These are phyloP conservation scores for Colletotrichum tropicicola DNA, from an alignment of 2,329 filamentous ascomycete genomes.

Conservation along the genomic window DNA sequence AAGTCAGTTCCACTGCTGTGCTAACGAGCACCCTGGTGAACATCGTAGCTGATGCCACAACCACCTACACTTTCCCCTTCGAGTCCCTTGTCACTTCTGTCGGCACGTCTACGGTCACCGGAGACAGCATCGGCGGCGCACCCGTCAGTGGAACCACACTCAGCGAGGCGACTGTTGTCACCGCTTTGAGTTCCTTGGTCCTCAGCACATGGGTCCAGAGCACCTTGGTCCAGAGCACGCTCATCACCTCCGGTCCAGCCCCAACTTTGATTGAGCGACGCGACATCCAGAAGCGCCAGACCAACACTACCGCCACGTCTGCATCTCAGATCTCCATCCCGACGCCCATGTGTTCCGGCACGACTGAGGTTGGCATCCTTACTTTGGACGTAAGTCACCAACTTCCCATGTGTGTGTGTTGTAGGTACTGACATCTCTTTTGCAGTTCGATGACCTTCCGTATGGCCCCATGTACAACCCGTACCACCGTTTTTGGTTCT, in stretches of 20 bases:
- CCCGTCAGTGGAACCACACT: background rate
- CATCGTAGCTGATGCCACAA: conserved; percentile 47
- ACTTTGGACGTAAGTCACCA: conserved; percentile 46
- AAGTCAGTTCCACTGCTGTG: conserved; percentile 28
- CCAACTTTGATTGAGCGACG: background rate
- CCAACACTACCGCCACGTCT: background rate
- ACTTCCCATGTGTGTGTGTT: too few relatives aligned
- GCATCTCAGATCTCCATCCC: conserved; percentile 18
- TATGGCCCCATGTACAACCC: conserved; percentile 50
- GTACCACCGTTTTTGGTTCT: conserved; percentile 50
- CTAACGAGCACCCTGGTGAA: conserved; percentile 50
- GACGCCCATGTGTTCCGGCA: conserved; percentile 29
- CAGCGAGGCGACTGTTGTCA: background rate
- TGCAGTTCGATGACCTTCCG: conserved; percentile 47
- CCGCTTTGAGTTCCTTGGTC: conserved; percentile 33
- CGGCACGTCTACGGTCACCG: conserved; percentile 41
- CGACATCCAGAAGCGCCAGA: conserved; percentile 6
- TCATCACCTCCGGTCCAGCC: background rate
- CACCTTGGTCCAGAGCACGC: conserved; percentile 13
- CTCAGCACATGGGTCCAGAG: conserved; percentile 36
- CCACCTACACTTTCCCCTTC: conserved; percentile 44
- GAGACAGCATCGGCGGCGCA: background rate
- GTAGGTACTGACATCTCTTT: background rate
- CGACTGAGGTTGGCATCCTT: conserved; percentile 43
- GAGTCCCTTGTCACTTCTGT: conserved; percentile 27